Percentiles rank a stretch among this genome's conserved stretches.
phyloP scores from a whole-genome alignment of 768 basidiomycete genomes.

The Collybia sordida region DNA sequence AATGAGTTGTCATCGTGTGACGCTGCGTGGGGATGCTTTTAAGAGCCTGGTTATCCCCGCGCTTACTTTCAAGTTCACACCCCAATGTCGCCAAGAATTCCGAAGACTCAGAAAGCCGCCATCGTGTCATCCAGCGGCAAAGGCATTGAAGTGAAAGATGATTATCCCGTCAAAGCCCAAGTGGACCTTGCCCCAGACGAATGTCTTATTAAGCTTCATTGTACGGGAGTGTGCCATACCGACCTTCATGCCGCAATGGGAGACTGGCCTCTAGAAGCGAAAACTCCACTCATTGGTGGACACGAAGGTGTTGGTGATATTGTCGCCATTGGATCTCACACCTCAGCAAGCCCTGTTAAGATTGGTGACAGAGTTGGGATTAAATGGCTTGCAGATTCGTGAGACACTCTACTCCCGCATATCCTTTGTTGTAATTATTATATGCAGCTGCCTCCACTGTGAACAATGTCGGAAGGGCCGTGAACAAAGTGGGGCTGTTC shows the following conservation, averaged over 20 bases:
- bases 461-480: conserved; percentile 75
- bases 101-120: conserved; percentile 42
- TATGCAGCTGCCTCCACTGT: conserved; percentile 57
- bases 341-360: conserved; percentile 58
- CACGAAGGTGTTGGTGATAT: conserved; percentile 84
- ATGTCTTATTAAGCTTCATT: conserved; percentile 73
- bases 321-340: conserved; percentile 75
- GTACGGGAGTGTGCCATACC: conserved; percentile 85
- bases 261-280: conserved; percentile 80
- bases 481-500: conserved; percentile 62
- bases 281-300: conserved; percentile 71
- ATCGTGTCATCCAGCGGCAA: conserved; percentile 34
- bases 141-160: conserved; percentile 33
- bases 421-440: no score
- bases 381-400: conserved; percentile 72
- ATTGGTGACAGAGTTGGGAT: conserved; percentile 81
- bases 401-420: no score
- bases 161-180: conserved; percentile 57
- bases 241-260: conserved; percentile 74
- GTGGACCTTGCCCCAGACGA: conserved; percentile 63
- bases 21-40: no score
- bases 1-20: no score
- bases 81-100: conserved; percentile 22
- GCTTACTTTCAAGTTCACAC: no score
- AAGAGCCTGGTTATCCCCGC: no score